These are phyloP conservation scores for Hansfordia pulvinata DNA, from an alignment of 2,329 filamentous ascomycete genomes.

Conservation along the genomic window DNA sequence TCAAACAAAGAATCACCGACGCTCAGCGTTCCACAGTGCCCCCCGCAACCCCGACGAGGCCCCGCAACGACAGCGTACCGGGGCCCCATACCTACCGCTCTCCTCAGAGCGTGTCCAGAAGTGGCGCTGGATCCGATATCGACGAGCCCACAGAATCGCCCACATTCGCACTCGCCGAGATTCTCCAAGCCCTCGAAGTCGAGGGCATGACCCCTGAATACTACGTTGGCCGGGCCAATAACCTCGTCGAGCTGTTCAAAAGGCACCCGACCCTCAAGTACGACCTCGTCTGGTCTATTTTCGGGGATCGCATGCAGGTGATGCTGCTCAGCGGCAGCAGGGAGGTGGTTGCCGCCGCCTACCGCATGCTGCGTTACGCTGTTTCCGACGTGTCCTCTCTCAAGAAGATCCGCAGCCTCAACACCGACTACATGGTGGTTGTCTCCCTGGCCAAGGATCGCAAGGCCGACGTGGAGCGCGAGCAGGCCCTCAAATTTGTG, in stretches of 20 bases:
- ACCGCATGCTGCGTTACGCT: conserved; percentile 84
- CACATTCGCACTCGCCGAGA: conserved; percentile 79
- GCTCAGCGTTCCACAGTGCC: conserved; percentile 35
- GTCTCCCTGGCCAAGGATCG: conserved; percentile 88
- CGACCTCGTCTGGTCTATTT: conserved; percentile 90
- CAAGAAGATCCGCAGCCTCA: conserved; percentile 72
- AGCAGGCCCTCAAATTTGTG: conserved; percentile 94
- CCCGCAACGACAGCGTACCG: conserved; percentile 32
- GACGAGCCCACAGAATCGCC: conserved; percentile 72
- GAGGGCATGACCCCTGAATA: conserved; percentile 86
- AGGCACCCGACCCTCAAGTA: conserved; percentile 88
- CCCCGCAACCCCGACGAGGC: conserved; percentile 37
- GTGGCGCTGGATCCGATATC: conserved; percentile 43
- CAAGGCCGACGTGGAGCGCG: conserved; percentile 92
- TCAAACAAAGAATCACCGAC: conserved; percentile 47
- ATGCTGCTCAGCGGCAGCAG: conserved; percentile 93
- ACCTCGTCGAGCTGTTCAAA: conserved; percentile 91
- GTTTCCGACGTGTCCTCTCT: conserved; percentile 86
- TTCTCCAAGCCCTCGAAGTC: conserved; percentile 77
- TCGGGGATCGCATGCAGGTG: conserved; percentile 83
- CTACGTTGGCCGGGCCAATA: conserved; percentile 87
- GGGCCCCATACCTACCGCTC: conserved; percentile 37
- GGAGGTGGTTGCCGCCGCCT: conserved; percentile 90
- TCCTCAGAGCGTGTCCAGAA: conserved; percentile 40
- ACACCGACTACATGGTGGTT: conserved; percentile 87